phyloP scores from a whole-genome alignment of 1,284 basidiomycete species.

The Sanghuangporus sanghuang region DNA sequence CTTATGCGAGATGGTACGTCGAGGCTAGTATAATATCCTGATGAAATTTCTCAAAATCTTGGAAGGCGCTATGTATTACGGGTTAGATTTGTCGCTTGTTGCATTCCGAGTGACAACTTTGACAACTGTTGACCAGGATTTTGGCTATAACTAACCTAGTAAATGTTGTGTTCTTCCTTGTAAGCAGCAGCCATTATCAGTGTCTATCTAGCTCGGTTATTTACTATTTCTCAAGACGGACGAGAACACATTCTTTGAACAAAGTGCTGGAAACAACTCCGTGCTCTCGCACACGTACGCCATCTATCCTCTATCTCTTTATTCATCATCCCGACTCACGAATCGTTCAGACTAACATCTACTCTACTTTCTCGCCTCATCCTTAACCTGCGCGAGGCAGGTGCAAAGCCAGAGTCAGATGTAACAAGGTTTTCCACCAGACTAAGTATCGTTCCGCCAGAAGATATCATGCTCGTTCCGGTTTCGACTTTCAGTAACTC shows the following conservation, averaged over 20 bases:
- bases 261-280: slow-evolving; percentile 16
- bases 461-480: slow-evolving; percentile 3
- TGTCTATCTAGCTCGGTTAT: neutral
- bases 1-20: slow-evolving; percentile 15
- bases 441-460: neutral
- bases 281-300: slow-evolving; percentile 14
- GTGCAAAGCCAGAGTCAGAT: neutral
- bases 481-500: slow-evolving; percentile 7
- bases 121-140: neutral
- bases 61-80: slow-evolving; percentile 11
- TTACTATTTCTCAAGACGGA: neutral
- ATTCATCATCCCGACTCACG: neutral
- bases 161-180: slow-evolving; percentile 12
- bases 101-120: neutral
- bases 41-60: neutral
- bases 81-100: neutral
- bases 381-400: slow-evolving; percentile 8
- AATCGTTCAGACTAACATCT: neutral
- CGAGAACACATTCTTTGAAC: slow-evolving; percentile 6
- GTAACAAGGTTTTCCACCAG: slow-evolving; percentile 1
- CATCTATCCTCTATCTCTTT: neutral
- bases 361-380: slow-evolving; percentile 15
- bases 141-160: slow-evolving; percentile 12
- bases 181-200: neutral
- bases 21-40: neutral